These are phyloP conservation scores for Beauveria bassiana DNA, from an alignment of 2,329 filamentous ascomycete genomes.

Conservation along the genomic window DNA sequence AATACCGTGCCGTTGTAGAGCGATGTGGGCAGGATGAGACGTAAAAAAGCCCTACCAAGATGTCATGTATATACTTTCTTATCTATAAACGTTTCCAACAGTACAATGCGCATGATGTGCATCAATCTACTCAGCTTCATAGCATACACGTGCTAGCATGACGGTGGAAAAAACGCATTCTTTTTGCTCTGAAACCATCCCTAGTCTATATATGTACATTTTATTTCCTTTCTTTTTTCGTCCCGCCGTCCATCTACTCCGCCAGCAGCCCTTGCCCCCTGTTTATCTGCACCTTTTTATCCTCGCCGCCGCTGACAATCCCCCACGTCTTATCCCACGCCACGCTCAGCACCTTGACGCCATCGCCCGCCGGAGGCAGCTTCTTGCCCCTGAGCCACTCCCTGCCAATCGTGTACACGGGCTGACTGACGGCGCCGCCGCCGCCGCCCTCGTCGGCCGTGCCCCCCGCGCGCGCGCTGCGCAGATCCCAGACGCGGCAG, in stretches of 20 bases:
- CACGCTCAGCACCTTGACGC: slow-evolving; percentile 83
- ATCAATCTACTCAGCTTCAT: background rate
- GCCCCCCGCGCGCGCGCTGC: slow-evolving; percentile 55
- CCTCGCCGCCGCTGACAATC: slow-evolving; percentile 86
- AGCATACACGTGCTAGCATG: background rate
- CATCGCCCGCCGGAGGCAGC: slow-evolving; percentile 64
- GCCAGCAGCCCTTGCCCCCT: slow-evolving; percentile 48
- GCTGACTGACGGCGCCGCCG: slow-evolving; percentile 58
- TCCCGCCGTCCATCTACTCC: slow-evolving; percentile 18
- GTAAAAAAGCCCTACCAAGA: background rate
- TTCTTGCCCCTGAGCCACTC: slow-evolving; percentile 62
- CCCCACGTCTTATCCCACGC: slow-evolving; percentile 80
- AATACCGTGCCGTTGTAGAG: slow-evolving; percentile 23
- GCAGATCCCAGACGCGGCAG: slow-evolving; percentile 87
- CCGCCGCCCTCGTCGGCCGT: slow-evolving; percentile 51
- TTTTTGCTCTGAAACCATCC: background rate
- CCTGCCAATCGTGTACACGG: slow-evolving; percentile 67
- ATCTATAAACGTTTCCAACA: background rate
- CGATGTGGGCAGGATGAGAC: slow-evolving; percentile 10
- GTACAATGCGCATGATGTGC: background rate
- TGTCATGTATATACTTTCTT: background rate
- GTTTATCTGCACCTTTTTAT: slow-evolving; percentile 92
- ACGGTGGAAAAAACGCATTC: background rate
- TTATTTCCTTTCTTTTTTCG: background rate
- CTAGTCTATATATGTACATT: slow-evolving; percentile 6